Percentiles rank a stretch among this genome's conserved stretches.
Evolutionary conservation across 2,329 filamentous ascomycete species (phyloP).

Genomic region (Fusarium scirpi): DNA sequence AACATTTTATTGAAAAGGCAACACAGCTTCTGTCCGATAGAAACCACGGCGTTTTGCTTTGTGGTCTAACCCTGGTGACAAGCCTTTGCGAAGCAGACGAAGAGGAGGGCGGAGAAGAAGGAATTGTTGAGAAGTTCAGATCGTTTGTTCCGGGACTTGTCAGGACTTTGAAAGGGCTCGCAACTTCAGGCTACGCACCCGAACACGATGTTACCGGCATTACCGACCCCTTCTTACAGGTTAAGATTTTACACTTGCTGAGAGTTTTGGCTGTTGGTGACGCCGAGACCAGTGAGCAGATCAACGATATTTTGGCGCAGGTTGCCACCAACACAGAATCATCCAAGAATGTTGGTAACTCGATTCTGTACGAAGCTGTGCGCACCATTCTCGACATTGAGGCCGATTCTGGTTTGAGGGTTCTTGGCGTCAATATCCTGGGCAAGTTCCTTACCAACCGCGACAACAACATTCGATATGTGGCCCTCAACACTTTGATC

Average conservation of each 20-base stretch:
- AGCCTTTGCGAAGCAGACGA: slow-evolving; percentile 97
- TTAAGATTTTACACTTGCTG: slow-evolving; percentile 91
- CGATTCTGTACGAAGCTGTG: slow-evolving; percentile 96
- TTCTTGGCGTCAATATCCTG: slow-evolving; percentile 96
- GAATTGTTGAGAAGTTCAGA: slow-evolving; percentile 90
- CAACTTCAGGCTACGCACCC: slow-evolving; percentile 94
- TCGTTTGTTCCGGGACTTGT: slow-evolving; percentile 87
- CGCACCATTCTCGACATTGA: slow-evolving; percentile 98
- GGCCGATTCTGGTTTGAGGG: slow-evolving; percentile 92
- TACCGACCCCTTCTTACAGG: slow-evolving; percentile 96
- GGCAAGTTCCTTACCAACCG: slow-evolving; percentile 98
- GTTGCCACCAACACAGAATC: slow-evolving; percentile 98
- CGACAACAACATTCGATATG: slow-evolving; percentile 99
- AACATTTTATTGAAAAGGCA: slow-evolving; percentile 96
- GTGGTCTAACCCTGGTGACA: slow-evolving; percentile 88
- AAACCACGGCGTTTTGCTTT: slow-evolving; percentile 95
- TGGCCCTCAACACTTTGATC: slow-evolving; percentile 95
- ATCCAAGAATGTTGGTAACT: slow-evolving; percentile 98
- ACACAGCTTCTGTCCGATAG: slow-evolving; percentile 88
- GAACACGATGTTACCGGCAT: slow-evolving; percentile 99
- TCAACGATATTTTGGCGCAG: slow-evolving; percentile 97
- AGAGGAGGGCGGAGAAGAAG: slow-evolving; percentile 88
- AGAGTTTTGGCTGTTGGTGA: slow-evolving; percentile 90
- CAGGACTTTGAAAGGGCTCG: slow-evolving; percentile 89
- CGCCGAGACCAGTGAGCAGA: slow-evolving; percentile 89